Evolutionary conservation across 148 eudicot genomes (phyloP).

Genomic region (Rhododendron griersonianum): DNA sequence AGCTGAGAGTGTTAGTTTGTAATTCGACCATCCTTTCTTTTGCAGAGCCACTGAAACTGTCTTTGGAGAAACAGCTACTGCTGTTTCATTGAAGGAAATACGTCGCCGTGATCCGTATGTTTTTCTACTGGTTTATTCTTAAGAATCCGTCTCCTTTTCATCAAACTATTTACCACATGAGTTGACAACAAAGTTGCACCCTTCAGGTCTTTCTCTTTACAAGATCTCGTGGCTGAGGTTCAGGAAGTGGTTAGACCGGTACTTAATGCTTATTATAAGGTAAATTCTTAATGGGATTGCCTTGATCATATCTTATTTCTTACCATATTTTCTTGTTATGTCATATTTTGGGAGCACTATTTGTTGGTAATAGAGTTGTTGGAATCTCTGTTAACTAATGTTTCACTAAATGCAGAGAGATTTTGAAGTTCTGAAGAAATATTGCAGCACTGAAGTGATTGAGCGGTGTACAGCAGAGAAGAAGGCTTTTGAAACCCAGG

Average conservation of each 20-base stretch:
- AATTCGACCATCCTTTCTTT: conserved; percentile 14
- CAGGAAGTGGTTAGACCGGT: conserved; percentile 83
- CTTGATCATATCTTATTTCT: neutral
- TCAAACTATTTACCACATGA: neutral
- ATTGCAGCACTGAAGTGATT: conserved; percentile 69
- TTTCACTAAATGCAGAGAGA: conserved; percentile 51
- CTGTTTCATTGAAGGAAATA: conserved; percentile 82
- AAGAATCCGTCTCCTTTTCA: neutral
- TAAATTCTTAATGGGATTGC: conserved; percentile 15
- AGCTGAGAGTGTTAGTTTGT: neutral
- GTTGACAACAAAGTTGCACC: neutral
- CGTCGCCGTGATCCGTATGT: conserved; percentile 91
- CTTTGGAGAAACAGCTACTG: conserved; percentile 79
- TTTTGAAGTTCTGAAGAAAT: conserved; percentile 50
- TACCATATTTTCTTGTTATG: neutral
- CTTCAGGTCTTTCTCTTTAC: conserved; percentile 65
- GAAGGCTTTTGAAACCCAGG: conserved; percentile 57
- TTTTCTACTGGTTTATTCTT: neutral
- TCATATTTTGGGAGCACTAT: neutral
- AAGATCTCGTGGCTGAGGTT: conserved; percentile 85
- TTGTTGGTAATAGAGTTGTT: neutral
- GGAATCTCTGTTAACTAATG: neutral
- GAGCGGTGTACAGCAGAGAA: conserved; percentile 92
- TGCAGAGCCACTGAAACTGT: conserved; percentile 75
- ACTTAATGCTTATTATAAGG: conserved; percentile 72